Conservation (phyloP, 192 early-diverging fungal species). For the Podila epigama region DNA sequence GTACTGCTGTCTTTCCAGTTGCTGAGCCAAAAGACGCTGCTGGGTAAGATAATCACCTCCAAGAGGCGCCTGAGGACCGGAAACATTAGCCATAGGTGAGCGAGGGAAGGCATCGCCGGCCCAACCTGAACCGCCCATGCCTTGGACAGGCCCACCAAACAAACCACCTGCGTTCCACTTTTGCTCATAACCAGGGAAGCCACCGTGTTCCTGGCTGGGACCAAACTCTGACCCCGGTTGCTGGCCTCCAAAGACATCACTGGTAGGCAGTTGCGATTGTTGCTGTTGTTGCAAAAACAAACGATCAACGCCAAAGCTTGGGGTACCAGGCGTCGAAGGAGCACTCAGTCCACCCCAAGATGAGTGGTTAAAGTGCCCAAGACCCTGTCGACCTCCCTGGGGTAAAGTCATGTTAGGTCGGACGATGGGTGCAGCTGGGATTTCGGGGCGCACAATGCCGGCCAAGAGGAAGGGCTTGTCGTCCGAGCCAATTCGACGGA, state of each 20-base stretch:
- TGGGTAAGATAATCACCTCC: slow-evolving; percentile 30
- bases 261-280: slow-evolving; percentile 28
- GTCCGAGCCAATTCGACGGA: slow-evolving; percentile 71
- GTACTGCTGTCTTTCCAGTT: slow-evolving; percentile 52
- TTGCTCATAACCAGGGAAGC: slow-evolving; percentile 11
- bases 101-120: slow-evolving; percentile 34
- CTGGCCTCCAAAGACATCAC: slow-evolving; percentile 41
- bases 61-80: slow-evolving; percentile 26
- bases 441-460: slow-evolving; percentile 21
- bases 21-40: slow-evolving; percentile 39
- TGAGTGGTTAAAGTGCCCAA: slow-evolving; percentile 8
- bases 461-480: slow-evolving; percentile 70
- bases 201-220: slow-evolving; percentile 5
- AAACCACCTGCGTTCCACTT: slow-evolving; percentile 17
- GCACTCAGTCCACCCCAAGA: slow-evolving; percentile 40
- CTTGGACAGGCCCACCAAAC: neutral
- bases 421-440: slow-evolving; percentile 9
- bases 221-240: slow-evolving; percentile 13
- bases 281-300: slow-evolving; percentile 41
- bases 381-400: slow-evolving; percentile 8
- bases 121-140: slow-evolving; percentile 13
- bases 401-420: slow-evolving; percentile 29
- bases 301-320: slow-evolving; percentile 40
- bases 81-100: slow-evolving; percentile 10
- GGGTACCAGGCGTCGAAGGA: slow-evolving; percentile 30